Percentiles rank a stretch among this genome's conserved stretches.
Conservation (phyloP, 108 stramenopile genomes). For the Mediolabrus comicus region DNA sequence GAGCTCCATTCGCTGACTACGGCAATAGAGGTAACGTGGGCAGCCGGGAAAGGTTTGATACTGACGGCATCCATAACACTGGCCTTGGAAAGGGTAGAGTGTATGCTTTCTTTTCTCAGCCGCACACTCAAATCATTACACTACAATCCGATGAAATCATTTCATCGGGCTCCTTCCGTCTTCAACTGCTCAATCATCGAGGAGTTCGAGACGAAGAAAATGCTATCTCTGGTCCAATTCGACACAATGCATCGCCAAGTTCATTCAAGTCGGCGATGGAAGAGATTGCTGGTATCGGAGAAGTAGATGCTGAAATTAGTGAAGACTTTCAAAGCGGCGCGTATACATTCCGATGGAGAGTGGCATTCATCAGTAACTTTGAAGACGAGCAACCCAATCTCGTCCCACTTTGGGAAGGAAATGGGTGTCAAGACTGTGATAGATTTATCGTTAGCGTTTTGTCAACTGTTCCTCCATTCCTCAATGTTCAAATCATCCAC, state of each 20-base stretch:
- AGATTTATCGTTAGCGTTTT: constrained; percentile 27
- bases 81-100: constrained; percentile 63
- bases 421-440: constrained; percentile 23
- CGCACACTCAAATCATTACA: constrained; percentile 46
- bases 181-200: constrained; percentile 26
- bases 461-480: constrained; percentile 22
- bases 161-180: constrained; percentile 42
- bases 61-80: constrained; percentile 37
- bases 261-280: constrained; percentile 50
- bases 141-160: constrained; percentile 51
- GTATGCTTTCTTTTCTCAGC: constrained; percentile 59
- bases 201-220: constrained; percentile 2
- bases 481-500: constrained; percentile 7
- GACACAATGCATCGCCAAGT: constrained; percentile 24
- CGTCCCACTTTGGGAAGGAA: constrained; percentile 20
- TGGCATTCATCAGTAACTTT: constrained; percentile 49
- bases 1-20: constrained; percentile 49
- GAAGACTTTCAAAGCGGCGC: constrained; percentile 11
- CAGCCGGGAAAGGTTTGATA: constrained; percentile 28
- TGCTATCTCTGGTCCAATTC: constrained; percentile 19
- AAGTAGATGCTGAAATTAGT: constrained; percentile 42
- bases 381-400: constrained; percentile 40
- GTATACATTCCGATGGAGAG: constrained; percentile 57
- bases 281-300: constrained; percentile 44
- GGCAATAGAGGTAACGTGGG: constrained; percentile 27